Percentiles rank a stretch among this genome's conserved stretches.
phyloP scores from a whole-genome alignment of 2,329 filamentous ascomycete genomes.

The Sporothrix pallida region DNA sequence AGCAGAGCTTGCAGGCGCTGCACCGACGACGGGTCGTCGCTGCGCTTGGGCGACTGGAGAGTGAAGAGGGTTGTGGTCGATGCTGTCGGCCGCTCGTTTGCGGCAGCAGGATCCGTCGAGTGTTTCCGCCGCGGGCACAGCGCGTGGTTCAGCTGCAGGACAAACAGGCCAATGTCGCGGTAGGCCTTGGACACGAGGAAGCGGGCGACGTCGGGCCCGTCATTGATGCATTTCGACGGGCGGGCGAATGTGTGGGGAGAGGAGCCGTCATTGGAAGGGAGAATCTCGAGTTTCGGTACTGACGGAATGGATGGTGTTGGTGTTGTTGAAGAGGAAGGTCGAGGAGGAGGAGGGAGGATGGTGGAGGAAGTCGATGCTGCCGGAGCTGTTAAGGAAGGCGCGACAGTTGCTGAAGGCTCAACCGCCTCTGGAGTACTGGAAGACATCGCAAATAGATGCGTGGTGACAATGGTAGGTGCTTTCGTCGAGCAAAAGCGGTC shows the following conservation, averaged over 20 bases:
- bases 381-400: not conserved
- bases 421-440: not conserved
- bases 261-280: conserved; percentile 46
- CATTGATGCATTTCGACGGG: conserved; percentile 83
- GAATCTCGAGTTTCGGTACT: conserved; percentile 51
- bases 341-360: conserved; percentile 11
- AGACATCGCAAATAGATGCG: not conserved
- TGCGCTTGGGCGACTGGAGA: conserved; percentile 46
- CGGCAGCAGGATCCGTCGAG: conserved; percentile 20
- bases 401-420: not conserved
- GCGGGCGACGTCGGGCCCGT: conserved; percentile 76
- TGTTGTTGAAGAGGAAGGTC: not conserved
- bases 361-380: not conserved
- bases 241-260: conserved; percentile 61
- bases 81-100: conserved; percentile 41
- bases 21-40: conserved; percentile 62
- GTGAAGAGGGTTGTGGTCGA: conserved; percentile 54
- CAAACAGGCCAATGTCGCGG: conserved; percentile 81
- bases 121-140: conserved; percentile 72
- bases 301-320: not conserved
- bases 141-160: conserved; percentile 87
- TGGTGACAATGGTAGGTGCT: not conserved
- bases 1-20: conserved; percentile 70
- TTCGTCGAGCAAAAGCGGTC: not conserved
- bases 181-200: conserved; percentile 86